Evolutionary conservation across 768 basidiomycete genomes (phyloP), one percentile per base, ranked within the genome.

Genomic region (Pulveroboletus sp.): DNA sequence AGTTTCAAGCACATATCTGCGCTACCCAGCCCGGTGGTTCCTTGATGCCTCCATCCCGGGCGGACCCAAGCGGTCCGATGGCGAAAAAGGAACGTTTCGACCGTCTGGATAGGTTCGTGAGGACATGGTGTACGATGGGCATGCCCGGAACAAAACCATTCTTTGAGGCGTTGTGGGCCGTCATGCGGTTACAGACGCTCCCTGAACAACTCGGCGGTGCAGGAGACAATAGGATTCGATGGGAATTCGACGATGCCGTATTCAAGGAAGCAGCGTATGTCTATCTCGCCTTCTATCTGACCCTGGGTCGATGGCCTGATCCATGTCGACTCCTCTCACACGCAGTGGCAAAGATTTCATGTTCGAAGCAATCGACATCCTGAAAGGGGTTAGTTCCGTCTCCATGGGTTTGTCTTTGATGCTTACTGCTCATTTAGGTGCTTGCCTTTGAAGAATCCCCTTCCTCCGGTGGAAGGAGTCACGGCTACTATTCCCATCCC

Each of bases 221-320:
- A 29, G 93, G 90, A 39, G 66, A 68, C 27, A 74, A 73, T 59
- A 74, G 79, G 58, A 82, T 94, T 46, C 79, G 87, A 59, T 95
- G 93, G 93, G 89, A 93, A 72, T 73, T 94, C 19, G 93, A 95
- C 67, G 93, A 95, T 73, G 91, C 91, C 17, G 89, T 94, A 14
- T 91, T 94, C 72, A 86, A 92, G 63, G 93, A 95, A 70, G 81
- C 91, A 55, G 92, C 89, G 92, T 92, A 76, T 75, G 92, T 80
- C 29, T 31, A 27, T 43, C 46, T 23, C 39, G 38, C 47, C 27
- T 51, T 53, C 46, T 54, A 36, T 47, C 45, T 34, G 23, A 5
- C 22, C 22, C 49, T 31, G 24, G 29, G 39, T 53, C 31, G 46
- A 50, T 54, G 16, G 23, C 54, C 54, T 54, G 23, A 61, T 41